Percentiles rank a stretch among this genome's conserved stretches.
These are phyloP conservation scores for Stephania japonica DNA, from an alignment of 164 flowering plant genomes.

Conservation along the genomic window DNA sequence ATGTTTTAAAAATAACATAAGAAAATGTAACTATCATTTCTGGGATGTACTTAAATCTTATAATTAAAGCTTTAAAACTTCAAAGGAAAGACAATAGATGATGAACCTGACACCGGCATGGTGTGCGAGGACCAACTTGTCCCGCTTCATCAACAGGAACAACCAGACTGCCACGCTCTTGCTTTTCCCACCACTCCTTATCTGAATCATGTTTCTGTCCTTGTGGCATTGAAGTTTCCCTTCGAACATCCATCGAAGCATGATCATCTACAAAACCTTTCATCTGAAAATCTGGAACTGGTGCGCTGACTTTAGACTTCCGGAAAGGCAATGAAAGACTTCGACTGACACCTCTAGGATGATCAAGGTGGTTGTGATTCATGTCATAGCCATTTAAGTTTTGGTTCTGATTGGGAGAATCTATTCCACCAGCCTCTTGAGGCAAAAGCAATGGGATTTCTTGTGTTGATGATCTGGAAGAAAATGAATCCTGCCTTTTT, in stretches of 20 bases:
- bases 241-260: conserved; percentile 25
- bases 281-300: conserved; percentile 45
- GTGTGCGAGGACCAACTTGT: conserved; percentile 82
- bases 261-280: conserved; percentile 69
- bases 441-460: conserved; percentile 93
- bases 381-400: conserved; percentile 35
- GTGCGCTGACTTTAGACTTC: conserved; percentile 48
- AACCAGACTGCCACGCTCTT: conserved; percentile 67
- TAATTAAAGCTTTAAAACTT: background rate
- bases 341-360: conserved; percentile 31
- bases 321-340: conserved; percentile 48
- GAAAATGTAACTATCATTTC: background rate
- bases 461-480: conserved; percentile 59
- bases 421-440: conserved; percentile 59
- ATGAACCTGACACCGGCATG: conserved; percentile 91
- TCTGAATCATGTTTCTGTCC: conserved; percentile 27
- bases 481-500: conserved; percentile 55
- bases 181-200: conserved; percentile 93
- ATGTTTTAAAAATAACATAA: background rate
- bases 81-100: conserved; percentile 5
- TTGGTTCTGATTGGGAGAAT: conserved; percentile 30
- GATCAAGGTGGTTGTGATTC: conserved; percentile 25
- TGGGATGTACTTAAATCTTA: background rate
- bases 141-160: conserved; percentile 60
- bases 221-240: conserved; percentile 26